Evolutionary conservation across 176 grass and related monocot species (phyloP).

Genomic region (Microstegium vimineum): DNA sequence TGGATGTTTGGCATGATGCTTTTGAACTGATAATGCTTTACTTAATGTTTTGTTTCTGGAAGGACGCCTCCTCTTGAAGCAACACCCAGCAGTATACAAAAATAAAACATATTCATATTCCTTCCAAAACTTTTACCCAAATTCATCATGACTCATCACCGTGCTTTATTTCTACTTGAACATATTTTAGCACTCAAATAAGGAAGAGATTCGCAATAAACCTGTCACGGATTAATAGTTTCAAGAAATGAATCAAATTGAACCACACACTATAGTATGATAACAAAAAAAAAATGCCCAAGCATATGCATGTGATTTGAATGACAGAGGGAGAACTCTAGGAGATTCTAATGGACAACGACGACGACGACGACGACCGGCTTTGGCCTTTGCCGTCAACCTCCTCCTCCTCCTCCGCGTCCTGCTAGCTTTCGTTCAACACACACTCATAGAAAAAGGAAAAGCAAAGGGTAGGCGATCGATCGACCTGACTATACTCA

Average conservation of each 20-base stretch:
- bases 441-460: neutral
- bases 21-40: neutral
- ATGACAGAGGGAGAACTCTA: neutral
- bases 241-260: neutral
- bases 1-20: neutral
- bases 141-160: no score
- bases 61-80: neutral
- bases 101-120: neutral
- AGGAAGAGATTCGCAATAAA: neutral
- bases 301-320: neutral
- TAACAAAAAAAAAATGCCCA: no score
- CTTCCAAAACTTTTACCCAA: neutral
- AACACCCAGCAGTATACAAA: no score
- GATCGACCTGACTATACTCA: neutral
- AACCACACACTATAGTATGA: no score
- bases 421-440: constrained; percentile 1
- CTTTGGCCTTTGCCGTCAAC: constrained; percentile 19
- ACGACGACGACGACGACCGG: neutral
- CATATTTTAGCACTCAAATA: neutral
- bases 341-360: constrained; percentile 5
- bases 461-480: neutral
- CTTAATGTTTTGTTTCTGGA: no score
- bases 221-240: neutral
- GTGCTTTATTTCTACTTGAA: neutral
- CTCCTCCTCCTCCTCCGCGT: neutral